A percentile compares a stretch with the other conserved stretches of the same genome.
Evolutionary conservation across 148 eudicot genomes (phyloP).

Genomic region (Rhododendron mucronatum): DNA sequence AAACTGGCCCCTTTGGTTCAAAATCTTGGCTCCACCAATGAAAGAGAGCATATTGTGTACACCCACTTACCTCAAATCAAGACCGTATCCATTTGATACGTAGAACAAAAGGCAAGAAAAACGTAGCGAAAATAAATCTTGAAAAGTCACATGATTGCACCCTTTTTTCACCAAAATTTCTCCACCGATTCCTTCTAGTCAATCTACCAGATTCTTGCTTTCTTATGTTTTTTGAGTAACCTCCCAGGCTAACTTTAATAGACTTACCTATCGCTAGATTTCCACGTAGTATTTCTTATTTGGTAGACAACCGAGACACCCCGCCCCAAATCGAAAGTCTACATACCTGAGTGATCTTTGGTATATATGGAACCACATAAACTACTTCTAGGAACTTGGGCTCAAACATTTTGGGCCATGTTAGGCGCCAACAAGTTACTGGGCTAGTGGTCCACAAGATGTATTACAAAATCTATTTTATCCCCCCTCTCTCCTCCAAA

Average conservation of each 20-base stretch:
- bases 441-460: background rate
- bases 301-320: background rate
- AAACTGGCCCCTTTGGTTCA: too few relatives aligned
- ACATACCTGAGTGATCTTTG: background rate
- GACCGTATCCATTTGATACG: background rate
- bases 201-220: background rate
- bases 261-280: background rate
- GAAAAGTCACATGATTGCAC: background rate
- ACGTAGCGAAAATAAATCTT: background rate
- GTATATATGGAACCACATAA: background rate
- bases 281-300: background rate
- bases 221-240: background rate
- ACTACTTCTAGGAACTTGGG: background rate
- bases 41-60: background rate
- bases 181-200: background rate
- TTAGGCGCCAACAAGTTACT: background rate
- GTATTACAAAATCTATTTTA: background rate
- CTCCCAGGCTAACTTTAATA: background rate
- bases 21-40: too few relatives aligned
- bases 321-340: background rate
- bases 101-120: background rate
- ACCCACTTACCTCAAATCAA: background rate
- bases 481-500: too few relatives aligned
- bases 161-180: background rate
- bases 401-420: background rate